Base-by-base conservation (phyloP, 2,329 filamentous ascomycete genomes). In the Alternaria hordeiaustralica region DNA sequence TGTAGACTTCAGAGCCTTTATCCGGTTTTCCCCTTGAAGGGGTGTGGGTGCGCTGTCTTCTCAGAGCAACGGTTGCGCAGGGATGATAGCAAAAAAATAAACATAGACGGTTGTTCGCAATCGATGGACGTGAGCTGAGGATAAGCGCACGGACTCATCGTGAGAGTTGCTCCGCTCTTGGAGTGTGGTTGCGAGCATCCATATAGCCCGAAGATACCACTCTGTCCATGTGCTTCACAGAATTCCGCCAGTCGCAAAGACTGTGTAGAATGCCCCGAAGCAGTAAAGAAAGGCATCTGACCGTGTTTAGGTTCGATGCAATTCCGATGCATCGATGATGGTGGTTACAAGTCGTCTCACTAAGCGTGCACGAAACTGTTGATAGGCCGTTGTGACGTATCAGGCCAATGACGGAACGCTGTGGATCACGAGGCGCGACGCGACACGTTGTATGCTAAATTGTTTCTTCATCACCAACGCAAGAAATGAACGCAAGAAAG, bases 291-390 rank as follows among this genome's bases (percentile, higher is more conserved):
- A 8, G 28, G 11, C 13, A 25, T 5, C 7, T 12, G 20, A 9
- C 26, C 26, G 28, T 15, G 28, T 13, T 51, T 18, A 12, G 23
- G 49, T 53, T 53, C 49, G 33, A 53, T 20, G 49, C 30, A 36
- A 36, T 53, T 18, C 20, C 33, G 49, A 53, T 41, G 49, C 53
- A 44, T 55, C 36, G 53, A 28, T 44, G 53, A n/a, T 44, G 15
- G 33, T 44, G 53, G 28, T 50, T 50, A 30, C 55, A 58, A 36
- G 28, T 54, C 46, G 59, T 62, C 63, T 62, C 59, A 65, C 54
- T 33, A 51, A 30, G 55, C 49, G 25, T 18, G 49, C 53, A 46
- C 59, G 63, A 65, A 62, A 62, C 63, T n/a, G 25, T 30, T 25
- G 26, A 41, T 25, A 49, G 18, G 30, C 21, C 44, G 54, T 18